Base-by-base conservation (phyloP, 2,329 filamentous ascomycete species). In the Paecilomyces sp. region DNA sequence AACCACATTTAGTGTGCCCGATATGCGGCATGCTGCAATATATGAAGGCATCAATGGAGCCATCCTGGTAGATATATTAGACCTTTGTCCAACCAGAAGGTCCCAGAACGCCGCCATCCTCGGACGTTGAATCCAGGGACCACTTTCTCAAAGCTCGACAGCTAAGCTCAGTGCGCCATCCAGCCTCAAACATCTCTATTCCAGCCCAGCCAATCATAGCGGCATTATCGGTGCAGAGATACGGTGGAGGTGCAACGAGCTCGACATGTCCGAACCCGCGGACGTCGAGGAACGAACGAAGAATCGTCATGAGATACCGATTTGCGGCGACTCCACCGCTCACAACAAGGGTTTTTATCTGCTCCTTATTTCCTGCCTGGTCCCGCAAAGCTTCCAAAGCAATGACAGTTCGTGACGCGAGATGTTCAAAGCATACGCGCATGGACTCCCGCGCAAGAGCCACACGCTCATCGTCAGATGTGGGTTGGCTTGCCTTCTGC, bases 141-240 rank as follows among this genome's bases (percentile, higher is more conserved):
- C 92, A 96, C 71, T 86, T 89, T 54, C 82, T 80, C 54, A 89
- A 70, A 1, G 87, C 82, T 54, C 81, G 71, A 59, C 87, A 82
- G 25, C 78, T 80, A 59, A 92, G 68, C 22, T 83, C 81, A 8
- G 85, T 88, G 60, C 79, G 75, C 80, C 85, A 92, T 0, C 93
- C 92, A 0, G 84, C 85, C 73, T 89, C 83, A 69, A 84, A 97
- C 92, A 99, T 97, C 76, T 97, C 92, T 65, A 92, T 83, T 0
- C 89, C 94, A 0, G 92, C 82, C 93, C 94, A 97, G 1, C 89
- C 93, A 71, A 97, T 92, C 94, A 99, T 99, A 55, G 92, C 91
- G 12, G 94, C 94, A 74, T 99, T 97, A 70, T 99, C 94, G 0
- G 91, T 97, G 71, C 94, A 97, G 57, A 93, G 80, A 51, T 81